Base-by-base conservation (phyloP, 1,284 basidiomycete genomes). In the Leucoagaricus sp. region DNA sequence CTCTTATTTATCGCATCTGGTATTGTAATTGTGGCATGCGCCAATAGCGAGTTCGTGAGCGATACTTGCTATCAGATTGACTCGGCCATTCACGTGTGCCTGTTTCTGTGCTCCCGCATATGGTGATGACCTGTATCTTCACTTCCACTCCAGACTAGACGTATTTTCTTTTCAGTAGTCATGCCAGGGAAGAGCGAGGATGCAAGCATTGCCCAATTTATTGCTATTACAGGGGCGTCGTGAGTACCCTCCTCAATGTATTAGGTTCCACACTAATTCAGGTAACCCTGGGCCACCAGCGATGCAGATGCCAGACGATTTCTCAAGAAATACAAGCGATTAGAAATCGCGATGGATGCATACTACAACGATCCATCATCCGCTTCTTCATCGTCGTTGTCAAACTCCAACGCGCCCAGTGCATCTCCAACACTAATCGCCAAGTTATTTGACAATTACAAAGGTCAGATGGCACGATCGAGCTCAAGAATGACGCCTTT, bases 331-430 rank as follows among this genome's bases (percentile, higher is more conserved):
- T 77, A 89, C 72, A 84, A 83, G 67, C 80, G 85, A 34, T 69
- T 93, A 44, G 92, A 94, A 52, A 72, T 78, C 9, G 92, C 93
- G 9, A 75, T 93, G 41, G 87, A 94, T 70, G 85, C 87, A 0
- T 94, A 80, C 69, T 93, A 83, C 72, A 83, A 76, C 61, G 80
- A 87, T 51, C 73, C 76, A 17, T 63, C 57, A 8, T 34, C 44
- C 7, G 55, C 55, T 64, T 57, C 68, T 64, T 58, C 65, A 67
- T 53, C 68, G 67, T 61, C 28, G 62, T 50, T 59, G 67, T 3
- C 53, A 21, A 60, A 34, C 65, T 9, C 56, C 64, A 3, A 68
- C 68, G 1, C 13, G 23, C 52, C 49, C 9, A 21, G 23, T 12
- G 75, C 78, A 23, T 85, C 84, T 2, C 80, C 81, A 36, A 80